These are phyloP conservation scores for Solanum microdontum DNA, from an alignment of 257 asterid species.

Conservation along the genomic window DNA sequence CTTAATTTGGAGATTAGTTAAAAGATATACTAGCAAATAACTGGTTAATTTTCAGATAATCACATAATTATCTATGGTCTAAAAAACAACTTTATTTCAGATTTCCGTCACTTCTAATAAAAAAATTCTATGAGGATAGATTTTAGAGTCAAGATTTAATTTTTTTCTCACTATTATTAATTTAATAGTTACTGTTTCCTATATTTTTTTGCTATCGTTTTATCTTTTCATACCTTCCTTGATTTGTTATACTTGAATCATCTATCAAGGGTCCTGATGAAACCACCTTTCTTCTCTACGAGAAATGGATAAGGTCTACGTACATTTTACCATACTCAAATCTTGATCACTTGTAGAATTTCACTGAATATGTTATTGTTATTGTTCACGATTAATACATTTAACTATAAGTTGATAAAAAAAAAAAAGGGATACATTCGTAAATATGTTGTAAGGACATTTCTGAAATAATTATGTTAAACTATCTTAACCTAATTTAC, in stretches of 20 bases:
- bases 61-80: not conserved
- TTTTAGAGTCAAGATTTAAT: not conserved
- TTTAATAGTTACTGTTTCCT: not conserved
- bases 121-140: not conserved
- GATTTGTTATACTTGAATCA: not conserved
- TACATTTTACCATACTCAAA: not conserved
- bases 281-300: accelerated
- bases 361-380: too few relatives aligned
- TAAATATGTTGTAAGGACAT: not conserved
- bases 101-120: not conserved
- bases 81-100: not conserved
- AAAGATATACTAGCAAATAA: not conserved
- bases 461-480: not conserved
- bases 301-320: not conserved
- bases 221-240: not conserved
- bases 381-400: too few relatives aligned
- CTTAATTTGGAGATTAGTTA: not conserved
- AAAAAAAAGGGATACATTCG: not conserved
- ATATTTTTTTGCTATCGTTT: not conserved
- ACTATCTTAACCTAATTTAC: not conserved
- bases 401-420: not conserved
- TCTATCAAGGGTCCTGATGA: not conserved
- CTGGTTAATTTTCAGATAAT: not conserved
- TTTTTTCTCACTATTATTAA: not conserved
- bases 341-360: not conserved